phyloP scores from a whole-genome alignment of 148 eudicot genomes.

The Nyssa sinensis region DNA sequence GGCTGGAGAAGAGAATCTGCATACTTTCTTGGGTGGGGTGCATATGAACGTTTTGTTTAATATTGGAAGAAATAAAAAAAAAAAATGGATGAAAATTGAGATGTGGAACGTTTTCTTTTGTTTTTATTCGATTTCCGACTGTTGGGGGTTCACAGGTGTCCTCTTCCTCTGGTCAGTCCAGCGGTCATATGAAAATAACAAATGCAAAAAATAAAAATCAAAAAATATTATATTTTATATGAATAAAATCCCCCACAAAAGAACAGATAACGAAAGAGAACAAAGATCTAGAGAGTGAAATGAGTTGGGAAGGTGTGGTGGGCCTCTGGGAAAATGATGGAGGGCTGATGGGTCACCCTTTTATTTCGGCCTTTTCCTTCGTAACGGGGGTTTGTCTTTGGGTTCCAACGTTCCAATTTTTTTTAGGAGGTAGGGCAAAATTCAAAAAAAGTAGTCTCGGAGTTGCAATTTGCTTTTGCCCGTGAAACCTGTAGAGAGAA shows the following conservation, averaged over 20 bases:
- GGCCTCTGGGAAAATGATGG: background rate
- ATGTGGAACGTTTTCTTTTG: slow-evolving; percentile 11
- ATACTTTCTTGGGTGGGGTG: slow-evolving; percentile 47
- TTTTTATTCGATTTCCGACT: slow-evolving; percentile 13
- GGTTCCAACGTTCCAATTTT: slow-evolving; percentile 22
- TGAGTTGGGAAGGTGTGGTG: too few relatives aligned
- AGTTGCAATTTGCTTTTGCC: background rate
- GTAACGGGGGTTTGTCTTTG: slow-evolving; percentile 6
- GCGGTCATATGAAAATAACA: slow-evolving; percentile 2
- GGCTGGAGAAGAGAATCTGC: too few relatives aligned
- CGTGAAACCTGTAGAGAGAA: background rate
- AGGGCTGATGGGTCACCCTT: background rate
- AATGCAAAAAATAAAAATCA: too few relatives aligned
- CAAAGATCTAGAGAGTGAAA: background rate
- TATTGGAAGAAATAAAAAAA: background rate
- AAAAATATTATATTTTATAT: too few relatives aligned
- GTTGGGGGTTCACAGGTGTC: background rate
- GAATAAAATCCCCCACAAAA: too few relatives aligned
- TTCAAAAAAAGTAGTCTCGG: background rate
- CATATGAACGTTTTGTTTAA: slow-evolving; percentile 38
- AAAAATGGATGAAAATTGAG: too few relatives aligned
- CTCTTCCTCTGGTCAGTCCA: background rate
- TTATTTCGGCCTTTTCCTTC: background rate
- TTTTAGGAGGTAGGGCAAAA: too few relatives aligned
- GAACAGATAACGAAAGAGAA: too few relatives aligned